phyloP scores from a whole-genome alignment of 306 rosid species.

The Rosa lucieae region DNA sequence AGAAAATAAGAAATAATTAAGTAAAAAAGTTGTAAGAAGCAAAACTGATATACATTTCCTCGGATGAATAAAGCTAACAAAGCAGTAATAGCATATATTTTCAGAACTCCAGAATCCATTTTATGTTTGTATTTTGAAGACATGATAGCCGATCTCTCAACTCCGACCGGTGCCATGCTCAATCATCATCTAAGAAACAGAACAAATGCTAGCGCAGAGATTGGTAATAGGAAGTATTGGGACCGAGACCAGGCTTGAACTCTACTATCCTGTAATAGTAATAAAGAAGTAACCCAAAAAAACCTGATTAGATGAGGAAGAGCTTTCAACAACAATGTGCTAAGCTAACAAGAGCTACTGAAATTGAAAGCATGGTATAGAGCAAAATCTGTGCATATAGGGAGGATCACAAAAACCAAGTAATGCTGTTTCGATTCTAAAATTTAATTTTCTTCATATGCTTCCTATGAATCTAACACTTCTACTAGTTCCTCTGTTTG shows the following conservation, averaged over 20 bases:
- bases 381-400: neutral
- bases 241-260: slow-evolving; percentile 43
- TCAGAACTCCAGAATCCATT: slow-evolving; percentile 34
- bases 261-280: slow-evolving; percentile 52
- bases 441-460: neutral
- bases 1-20: slow-evolving; percentile 4
- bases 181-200: slow-evolving; percentile 45
- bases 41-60: slow-evolving; percentile 42
- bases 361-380: neutral
- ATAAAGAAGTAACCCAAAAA: slow-evolving; percentile 7
- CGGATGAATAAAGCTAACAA: slow-evolving; percentile 23
- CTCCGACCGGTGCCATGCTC: slow-evolving; percentile 12
- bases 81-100: slow-evolving; percentile 33
- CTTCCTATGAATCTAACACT: neutral
- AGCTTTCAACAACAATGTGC: neutral
- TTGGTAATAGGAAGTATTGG: slow-evolving; percentile 37
- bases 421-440: neutral
- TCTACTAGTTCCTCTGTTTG: neutral
- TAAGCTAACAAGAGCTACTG: neutral
- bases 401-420: neutral
- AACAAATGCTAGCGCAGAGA: slow-evolving; percentile 45
- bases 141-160: slow-evolving; percentile 22
- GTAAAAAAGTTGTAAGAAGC: slow-evolving; percentile 15
- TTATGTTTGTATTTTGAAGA: slow-evolving; percentile 22
- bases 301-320: slow-evolving; percentile 9